These are phyloP conservation scores for Martiniozyma asiatica DNA, from an alignment of 1,139 yeast genomes.

Conservation along the genomic window DNA sequence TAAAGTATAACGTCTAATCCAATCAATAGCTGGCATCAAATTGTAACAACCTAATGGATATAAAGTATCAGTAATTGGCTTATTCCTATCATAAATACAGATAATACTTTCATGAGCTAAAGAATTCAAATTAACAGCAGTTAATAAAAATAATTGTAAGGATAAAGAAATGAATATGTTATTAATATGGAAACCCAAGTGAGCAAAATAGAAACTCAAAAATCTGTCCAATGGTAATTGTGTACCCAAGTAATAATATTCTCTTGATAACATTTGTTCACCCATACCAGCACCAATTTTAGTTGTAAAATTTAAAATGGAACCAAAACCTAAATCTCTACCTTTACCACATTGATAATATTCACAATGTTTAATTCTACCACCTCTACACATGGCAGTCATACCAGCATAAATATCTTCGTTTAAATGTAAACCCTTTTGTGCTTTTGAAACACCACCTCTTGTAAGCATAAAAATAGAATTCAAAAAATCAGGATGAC, in stretches of 20 bases:
- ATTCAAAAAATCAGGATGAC: slow-evolving; percentile 98
- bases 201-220: slow-evolving; percentile 95
- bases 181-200: slow-evolving; percentile 98
- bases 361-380: slow-evolving; percentile 98
- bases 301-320: slow-evolving; percentile 95
- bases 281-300: slow-evolving; percentile 99
- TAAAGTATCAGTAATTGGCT: slow-evolving; percentile 75
- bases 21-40: slow-evolving; percentile 78
- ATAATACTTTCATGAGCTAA: slow-evolving; percentile 82
- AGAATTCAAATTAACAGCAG: slow-evolving; percentile 81
- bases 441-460: slow-evolving; percentile 99
- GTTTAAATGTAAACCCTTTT: slow-evolving; percentile 94
- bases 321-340: slow-evolving; percentile 98
- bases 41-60: slow-evolving; percentile 93
- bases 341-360: slow-evolving; percentile 99
- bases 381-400: slow-evolving; percentile 96
- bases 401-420: slow-evolving; percentile 99
- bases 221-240: slow-evolving; percentile 95
- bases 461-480: slow-evolving; percentile 92
- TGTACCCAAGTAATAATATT: slow-evolving; percentile 93
- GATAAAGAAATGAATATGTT: slow-evolving; percentile 92
- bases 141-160: slow-evolving; percentile 84
- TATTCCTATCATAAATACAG: slow-evolving; percentile 73
- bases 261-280: slow-evolving; percentile 97
- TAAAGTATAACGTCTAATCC: slow-evolving; percentile 95